Evolutionary conservation across 305 asterid genomes (phyloP), one percentile per base, ranked within the genome.

Genomic region (Solanum hybrid): DNA sequence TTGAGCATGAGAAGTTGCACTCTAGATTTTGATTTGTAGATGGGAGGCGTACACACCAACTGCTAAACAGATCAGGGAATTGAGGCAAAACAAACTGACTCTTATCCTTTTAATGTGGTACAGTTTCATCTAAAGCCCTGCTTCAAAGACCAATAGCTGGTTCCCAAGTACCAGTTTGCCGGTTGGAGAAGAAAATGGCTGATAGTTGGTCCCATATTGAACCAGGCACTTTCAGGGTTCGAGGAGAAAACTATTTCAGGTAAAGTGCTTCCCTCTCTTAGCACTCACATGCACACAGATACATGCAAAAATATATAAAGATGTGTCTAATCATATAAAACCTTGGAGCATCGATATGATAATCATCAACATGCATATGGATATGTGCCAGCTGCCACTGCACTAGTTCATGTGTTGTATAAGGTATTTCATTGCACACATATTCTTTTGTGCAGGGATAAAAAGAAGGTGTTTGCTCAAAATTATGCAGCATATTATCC

Each of bases 151-250:
- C 99, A 40, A 90, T 93, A 82, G 99, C 99, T 51, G 99, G 99
- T 90, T 92, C 99, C 73, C 99, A 96, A 92, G 98, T 98, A 86
- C 98, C 99, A 3, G 95, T 93, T 79, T 96, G 98, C 85, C 99
- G 98, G 37, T 73, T 94, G 91, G 99, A 95, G 90, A 98, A 98
- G 95, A 95, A 95, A 92, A 94, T 96, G 82, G 94, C 97, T 1
- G 98, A 98, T 89, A 96, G 95, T 93, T 98, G 99, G 99, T 96
- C 99, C 12, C 95, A 92, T 6, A 91, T 98, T 86, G 98, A 96
- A 90, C 97, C 98, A 0, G 95, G 97, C 87, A 92, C 95, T 88
- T 98, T 96, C 89, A 95, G 93, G 92, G 94, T 98, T 89, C 93
- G 99, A 88, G 99, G 98, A 85, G 94, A 94, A 71, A 98, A 93